Evolutionary conservation across 2,329 filamentous ascomycete genomes (phyloP), one percentile per base, ranked within the genome.

Genomic region (Penicillium sclerotiorum): DNA sequence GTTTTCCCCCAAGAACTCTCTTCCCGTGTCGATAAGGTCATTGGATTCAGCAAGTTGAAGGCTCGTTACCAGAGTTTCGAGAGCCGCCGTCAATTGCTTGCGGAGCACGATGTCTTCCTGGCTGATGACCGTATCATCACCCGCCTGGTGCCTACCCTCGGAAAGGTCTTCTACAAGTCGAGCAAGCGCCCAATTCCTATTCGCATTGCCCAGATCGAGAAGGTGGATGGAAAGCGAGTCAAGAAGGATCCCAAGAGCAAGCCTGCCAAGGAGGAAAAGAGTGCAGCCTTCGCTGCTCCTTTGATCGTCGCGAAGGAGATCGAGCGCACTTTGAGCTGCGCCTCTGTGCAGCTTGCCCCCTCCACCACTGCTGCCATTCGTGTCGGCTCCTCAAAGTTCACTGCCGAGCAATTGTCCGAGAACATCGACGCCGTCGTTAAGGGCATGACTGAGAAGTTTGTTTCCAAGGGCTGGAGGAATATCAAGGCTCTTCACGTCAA

Each of bases 111-210:
- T 69, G 77, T 97, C 49, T 97, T 99, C 77, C 80, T 99, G 49
- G 93, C 89, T 45, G 94, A 99, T 70, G 89, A 96, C 66, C 82
- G 94, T 41, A 88, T 99, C 47, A 76, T 85, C 55, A 82, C 81
- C 50, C 77, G 81, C 52, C 80, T 97, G 52, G 90, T 92, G 49
- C 82, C 83, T 57, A 78, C 86, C 2, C 84, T 99, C 11, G 94
- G 93, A 62, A 97, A 96, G 77, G 87, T 87, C 1, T 97, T 99
- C 72, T 97, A 94, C 82, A 88, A 91, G 77, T 89, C 87, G 13
- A 75, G 76, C 56, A 97, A 97, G 80, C 82, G 93, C 32, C 94
- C 94, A 8, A 85, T 99, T 50, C 92, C 94, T 21, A 82, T 97
- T 30, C 78, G 81, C 36, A 80, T 97, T 54, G 81, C 85, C 55